Evolutionary conservation across 805 yeast genomes (phyloP), one percentile per base, ranked within the genome.

Genomic region (Diddensiella caesifluorescens): DNA sequence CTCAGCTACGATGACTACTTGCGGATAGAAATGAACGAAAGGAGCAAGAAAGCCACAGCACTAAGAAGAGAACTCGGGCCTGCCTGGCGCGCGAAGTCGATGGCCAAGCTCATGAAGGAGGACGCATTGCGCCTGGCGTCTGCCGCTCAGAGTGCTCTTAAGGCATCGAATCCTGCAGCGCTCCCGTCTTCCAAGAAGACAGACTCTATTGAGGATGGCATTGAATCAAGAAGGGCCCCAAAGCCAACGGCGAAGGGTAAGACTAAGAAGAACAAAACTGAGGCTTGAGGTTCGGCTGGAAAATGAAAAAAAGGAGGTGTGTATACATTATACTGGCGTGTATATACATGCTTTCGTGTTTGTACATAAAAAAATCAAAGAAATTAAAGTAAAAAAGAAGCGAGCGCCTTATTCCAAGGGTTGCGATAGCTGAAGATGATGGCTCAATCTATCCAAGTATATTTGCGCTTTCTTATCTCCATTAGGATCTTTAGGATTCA

Each of bases 1-100:
- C 61, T 79, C 44, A 73, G 78, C 12, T 70, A 79, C 56, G 81
- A 80, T 56, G 80, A 73, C 53, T 71, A 75, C 59, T 60, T 74
- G 52, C 74, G 75, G 38, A 63, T 74, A 26, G 64, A 72, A 49
- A 61, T 67, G 59, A 61, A 70, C 28, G 69, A 71, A 49, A 69
- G 70, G 35, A 68, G 71, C 51, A 67, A 68, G 58, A 69, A 71
- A 57, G 71, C 73, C 57, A 60, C 68, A 43, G 67, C 74, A 55
- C 64, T 79, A 53, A 63, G 75, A 35, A 64, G 69, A 22, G 71
- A 78, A 53, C 69, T 74, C 40, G 86, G 87, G 0, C 60, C 73
- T 15, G 81, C 78, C 12, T 80, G 82, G 76, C 68, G 72, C 49
- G 67, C 68, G 53, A 79, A 79, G 49, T 69, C 72, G 2, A 62